Percentiles rank a stretch among this genome's conserved stretches.
Conservation (phyloP, 768 basidiomycete genomes). For the Suillus decipiens region DNA sequence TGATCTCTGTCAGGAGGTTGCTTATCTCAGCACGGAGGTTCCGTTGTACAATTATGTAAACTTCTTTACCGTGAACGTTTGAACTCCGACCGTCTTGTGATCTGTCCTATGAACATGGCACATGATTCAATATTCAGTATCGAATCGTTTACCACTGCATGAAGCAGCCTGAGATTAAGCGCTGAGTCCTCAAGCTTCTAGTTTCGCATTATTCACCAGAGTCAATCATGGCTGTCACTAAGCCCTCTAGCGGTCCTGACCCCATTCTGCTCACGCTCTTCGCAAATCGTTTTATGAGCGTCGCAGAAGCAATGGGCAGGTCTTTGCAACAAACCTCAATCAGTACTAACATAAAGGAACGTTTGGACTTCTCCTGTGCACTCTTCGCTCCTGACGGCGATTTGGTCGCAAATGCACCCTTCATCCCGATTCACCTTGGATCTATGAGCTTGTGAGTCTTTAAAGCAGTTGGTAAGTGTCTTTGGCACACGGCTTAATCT, state of each 20-base stretch:
- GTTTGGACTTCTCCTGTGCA: conserved; percentile 94
- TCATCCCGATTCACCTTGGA: conserved; percentile 85
- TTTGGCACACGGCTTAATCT: neutral
- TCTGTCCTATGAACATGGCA: neutral
- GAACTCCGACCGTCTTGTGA: neutral
- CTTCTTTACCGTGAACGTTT: no score
- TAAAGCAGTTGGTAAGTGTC: neutral
- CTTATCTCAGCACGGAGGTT: conserved; percentile 8
- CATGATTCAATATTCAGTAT: conserved; percentile 6
- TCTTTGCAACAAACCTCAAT: conserved; percentile 90
- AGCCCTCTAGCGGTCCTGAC: conserved; percentile 56
- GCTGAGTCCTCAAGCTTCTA: neutral
- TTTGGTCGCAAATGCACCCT: conserved; percentile 92
- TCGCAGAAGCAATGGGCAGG: conserved; percentile 94
- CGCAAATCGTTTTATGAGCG: conserved; percentile 96
- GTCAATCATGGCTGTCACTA: conserved; percentile 6
- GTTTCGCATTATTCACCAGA: conserved; percentile 18
- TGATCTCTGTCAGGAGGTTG: neutral
- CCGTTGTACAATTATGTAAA: no score
- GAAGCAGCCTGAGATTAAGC: neutral
- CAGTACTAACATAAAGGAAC: conserved; percentile 92
- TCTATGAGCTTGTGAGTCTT: conserved; percentile 85
- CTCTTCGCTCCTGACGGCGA: conserved; percentile 94
- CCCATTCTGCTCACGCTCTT: conserved; percentile 90
- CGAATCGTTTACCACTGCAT: neutral